Evolutionary conservation across 176 grass and related monocot genomes (phyloP).

Genomic region (Thalia dealbata): DNA sequence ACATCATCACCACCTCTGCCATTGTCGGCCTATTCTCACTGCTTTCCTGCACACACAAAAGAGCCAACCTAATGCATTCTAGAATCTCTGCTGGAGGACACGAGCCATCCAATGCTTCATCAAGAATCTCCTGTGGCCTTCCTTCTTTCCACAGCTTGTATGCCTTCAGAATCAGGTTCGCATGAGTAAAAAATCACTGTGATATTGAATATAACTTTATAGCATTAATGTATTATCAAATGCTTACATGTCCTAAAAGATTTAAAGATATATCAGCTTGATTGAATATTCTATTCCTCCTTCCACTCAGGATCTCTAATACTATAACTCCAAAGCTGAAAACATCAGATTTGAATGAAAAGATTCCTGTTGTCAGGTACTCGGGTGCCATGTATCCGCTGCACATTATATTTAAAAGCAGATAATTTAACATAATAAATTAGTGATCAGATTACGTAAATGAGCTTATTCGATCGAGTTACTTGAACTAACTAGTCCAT

Average conservation of each 20-base stretch:
- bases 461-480: neutral
- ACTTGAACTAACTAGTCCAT: neutral
- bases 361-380: conserved; percentile 30
- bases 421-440: neutral
- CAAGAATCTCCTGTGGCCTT: neutral
- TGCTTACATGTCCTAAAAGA: conserved; percentile 61
- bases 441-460: neutral
- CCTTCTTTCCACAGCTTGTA: conserved; percentile 13
- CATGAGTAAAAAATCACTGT: neutral
- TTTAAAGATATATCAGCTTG: conserved; percentile 26
- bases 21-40: conserved; percentile 1
- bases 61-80: neutral
- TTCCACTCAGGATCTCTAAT: conserved; percentile 54
- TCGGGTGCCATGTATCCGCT: conserved; percentile 49
- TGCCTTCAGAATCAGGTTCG: neutral
- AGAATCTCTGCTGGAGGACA: neutral
- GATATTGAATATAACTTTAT: neutral
- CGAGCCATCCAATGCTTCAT: neutral
- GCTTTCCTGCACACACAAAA: conserved; percentile 12
- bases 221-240: neutral
- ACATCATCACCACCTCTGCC: conserved; percentile 3
- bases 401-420: neutral
- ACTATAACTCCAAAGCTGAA: conserved; percentile 80
- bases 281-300: conserved; percentile 49
- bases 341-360: conserved; percentile 58